phyloP scores from a whole-genome alignment of 2,329 filamentous ascomycete genomes.

The Pyrenophora seminiperda region DNA sequence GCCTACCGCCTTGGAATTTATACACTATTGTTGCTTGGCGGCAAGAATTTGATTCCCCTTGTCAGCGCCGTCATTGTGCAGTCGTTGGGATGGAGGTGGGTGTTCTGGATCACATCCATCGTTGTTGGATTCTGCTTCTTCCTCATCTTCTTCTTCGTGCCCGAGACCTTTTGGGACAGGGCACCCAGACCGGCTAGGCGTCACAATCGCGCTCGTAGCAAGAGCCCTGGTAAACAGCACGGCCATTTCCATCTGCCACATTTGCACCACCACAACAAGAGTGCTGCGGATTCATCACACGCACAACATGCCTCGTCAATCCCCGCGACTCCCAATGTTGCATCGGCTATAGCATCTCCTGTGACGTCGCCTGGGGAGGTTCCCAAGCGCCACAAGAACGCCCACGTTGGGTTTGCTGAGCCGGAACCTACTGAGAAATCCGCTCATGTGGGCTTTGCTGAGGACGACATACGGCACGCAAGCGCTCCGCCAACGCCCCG shows the following conservation, averaged over 20 bases:
- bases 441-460: constrained; percentile 51
- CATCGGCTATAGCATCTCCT: constrained; percentile 6
- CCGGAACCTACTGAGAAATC: constrained; percentile 12
- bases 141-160: constrained; percentile 86
- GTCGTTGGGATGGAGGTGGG: constrained; percentile 82
- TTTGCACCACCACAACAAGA: constrained; percentile 29
- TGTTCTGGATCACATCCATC: constrained; percentile 86
- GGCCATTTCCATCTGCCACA: constrained; percentile 32
- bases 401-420: constrained; percentile 61
- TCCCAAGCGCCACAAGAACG: constrained; percentile 18
- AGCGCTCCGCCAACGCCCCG: constrained; percentile 15
- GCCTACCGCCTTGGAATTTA: constrained; percentile 94
- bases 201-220: constrained; percentile 39
- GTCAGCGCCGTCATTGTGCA: constrained; percentile 86
- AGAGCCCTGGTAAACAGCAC: constrained; percentile 38
- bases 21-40: constrained; percentile 82
- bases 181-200: constrained; percentile 62
- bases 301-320: constrained; percentile 3
- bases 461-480: constrained; percentile 24
- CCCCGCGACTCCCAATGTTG: constrained; percentile 2
- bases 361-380: constrained; percentile 6
- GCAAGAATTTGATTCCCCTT: constrained; percentile 88
- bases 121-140: constrained; percentile 72
- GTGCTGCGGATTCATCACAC: constrained; percentile 13
- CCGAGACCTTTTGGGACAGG: constrained; percentile 95